These are phyloP conservation scores for Tulasnella sp. DNA, from an alignment of 768 basidiomycete species.

Conservation along the genomic window DNA sequence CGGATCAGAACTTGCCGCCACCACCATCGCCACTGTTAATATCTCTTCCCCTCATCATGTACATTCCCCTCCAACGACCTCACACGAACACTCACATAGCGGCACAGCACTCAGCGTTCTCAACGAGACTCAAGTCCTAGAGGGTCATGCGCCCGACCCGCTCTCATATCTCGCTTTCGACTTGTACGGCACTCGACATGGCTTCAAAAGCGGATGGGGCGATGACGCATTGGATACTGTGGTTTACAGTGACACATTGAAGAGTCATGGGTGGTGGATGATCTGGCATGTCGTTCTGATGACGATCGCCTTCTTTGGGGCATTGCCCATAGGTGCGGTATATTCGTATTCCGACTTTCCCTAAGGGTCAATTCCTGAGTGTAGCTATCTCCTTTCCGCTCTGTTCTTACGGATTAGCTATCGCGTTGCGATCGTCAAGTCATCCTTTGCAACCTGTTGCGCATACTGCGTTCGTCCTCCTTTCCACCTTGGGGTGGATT, in stretches of 20 bases:
- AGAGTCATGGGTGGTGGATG: constrained; percentile 49
- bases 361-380: background rate
- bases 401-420: constrained; percentile 37
- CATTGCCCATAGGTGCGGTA: constrained; percentile 63
- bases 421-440: constrained; percentile 66
- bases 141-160: constrained; percentile 56
- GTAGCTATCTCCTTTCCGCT: background rate
- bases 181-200: constrained; percentile 29
- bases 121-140: constrained; percentile 65
- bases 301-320: constrained; percentile 69
- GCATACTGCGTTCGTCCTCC: constrained; percentile 50
- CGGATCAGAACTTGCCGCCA: background rate
- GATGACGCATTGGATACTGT: constrained; percentile 13
- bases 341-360: background rate
- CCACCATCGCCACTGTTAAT: constrained; percentile 1
- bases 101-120: constrained; percentile 27
- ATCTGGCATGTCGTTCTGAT: constrained; percentile 61
- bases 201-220: constrained; percentile 1
- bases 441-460: constrained; percentile 51
- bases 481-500: constrained; percentile 52
- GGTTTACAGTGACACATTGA: background rate
- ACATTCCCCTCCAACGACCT: background rate
- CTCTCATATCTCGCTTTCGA: constrained; percentile 79
- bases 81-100: constrained; percentile 11
- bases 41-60: background rate